Conservation (phyloP, 2,329 filamentous ascomycete species). For the Cytospora schulzeri region DNA sequence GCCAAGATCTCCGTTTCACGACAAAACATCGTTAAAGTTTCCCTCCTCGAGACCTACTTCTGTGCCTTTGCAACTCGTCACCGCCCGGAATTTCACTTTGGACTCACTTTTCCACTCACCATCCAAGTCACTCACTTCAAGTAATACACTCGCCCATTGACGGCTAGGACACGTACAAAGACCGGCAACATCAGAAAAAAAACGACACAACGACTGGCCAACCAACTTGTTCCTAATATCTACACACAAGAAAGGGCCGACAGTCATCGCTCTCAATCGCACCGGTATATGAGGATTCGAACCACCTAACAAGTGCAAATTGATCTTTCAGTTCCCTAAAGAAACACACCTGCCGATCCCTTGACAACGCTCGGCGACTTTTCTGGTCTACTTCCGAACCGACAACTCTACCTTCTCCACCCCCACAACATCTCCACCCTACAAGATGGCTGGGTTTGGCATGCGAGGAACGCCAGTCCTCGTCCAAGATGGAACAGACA, state of each 20-base stretch:
- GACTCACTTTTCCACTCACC: too few relatives aligned
- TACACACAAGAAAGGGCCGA: neutral
- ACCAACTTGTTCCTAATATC: neutral
- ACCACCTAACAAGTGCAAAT: neutral
- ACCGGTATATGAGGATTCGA: too few relatives aligned
- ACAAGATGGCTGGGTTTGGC: constrained; percentile 13
- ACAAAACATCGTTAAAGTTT: neutral
- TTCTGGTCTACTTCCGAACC: neutral
- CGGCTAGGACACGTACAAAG: too few relatives aligned
- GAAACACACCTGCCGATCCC: neutral
- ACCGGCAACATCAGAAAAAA: neutral
- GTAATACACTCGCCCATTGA: too few relatives aligned
- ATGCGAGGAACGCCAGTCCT: constrained; percentile 19
- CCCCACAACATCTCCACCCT: neutral
- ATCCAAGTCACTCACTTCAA: too few relatives aligned
- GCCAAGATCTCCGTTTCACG: neutral
- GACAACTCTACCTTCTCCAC: fast-evolving
- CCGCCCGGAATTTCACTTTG: neutral
- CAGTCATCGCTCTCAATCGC: neutral
- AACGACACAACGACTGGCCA: neutral
- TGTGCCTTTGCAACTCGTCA: neutral
- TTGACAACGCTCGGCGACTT: neutral
- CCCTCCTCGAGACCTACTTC: neutral
- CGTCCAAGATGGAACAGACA: constrained; percentile 50
- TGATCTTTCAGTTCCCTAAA: neutral